Evolutionary conservation across 441 rosid genomes (phyloP), one percentile per base, ranked within the genome.

Genomic region (Croton laevigatus): DNA sequence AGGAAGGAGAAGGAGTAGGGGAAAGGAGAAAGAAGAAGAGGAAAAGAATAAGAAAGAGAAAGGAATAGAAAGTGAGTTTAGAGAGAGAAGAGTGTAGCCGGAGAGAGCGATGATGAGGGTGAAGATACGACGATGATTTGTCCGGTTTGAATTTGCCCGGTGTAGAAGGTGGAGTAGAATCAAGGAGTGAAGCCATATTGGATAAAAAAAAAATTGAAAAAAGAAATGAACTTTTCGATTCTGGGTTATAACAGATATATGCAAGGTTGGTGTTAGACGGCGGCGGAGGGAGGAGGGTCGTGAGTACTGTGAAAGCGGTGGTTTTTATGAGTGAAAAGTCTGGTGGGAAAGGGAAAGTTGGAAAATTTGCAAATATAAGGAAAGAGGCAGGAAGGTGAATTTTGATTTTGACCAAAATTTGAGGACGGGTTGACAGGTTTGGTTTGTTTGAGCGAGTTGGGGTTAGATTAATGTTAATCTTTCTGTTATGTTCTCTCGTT

Each of bases 101-200:
- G 75, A 87, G 80, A 80, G 71, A 79, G 71, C 82, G 85, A 76
- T 80, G 83, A 75, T 80, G 80, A 58, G 71, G 45, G 49, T 69
- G 45, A 40, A 40, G 67, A 48, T 74, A 80, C 8, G 80, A 45
- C 0, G 76, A 58, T 20, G 75, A 65, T 76, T 84, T 86, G 13
- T 88, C 94, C 34, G 80, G 81, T 66, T 91, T 89, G 71, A 81
- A 72, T 58, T 91, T 91, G 42, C 89, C 91, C 0, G 89, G 87
- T n/a, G 94, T 84, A 11, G 92, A 76, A 5, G 94, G 89, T 54
- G 80, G 88, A 42, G 78, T 70, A 71, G 73, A 73, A 37, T 87
- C 93, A 54, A 81, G 84, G 72, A 82, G 87, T 6, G 87, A 83
- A n/a, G 71, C 58, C 71, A 68, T 55, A 45, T 40, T 42, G 70